Evolutionary conservation across 352 stramenopile genomes (phyloP).

Genomic region (Thraustotheca clavata): DNA sequence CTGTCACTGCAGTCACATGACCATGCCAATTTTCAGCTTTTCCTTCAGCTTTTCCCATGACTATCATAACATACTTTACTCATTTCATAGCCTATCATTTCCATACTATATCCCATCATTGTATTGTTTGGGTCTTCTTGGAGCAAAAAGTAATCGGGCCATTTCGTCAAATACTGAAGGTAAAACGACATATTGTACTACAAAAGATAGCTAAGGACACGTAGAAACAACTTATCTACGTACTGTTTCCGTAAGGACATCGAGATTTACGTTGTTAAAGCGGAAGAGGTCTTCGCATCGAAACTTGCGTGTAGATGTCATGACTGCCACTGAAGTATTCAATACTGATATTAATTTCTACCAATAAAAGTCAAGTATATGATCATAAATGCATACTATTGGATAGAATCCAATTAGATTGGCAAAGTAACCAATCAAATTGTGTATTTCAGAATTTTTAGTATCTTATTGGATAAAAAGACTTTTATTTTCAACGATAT

Average conservation of each 20-base stretch:
- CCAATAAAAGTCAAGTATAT: not conserved
- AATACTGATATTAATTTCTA: too few relatives aligned
- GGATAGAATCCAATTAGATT: not conserved
- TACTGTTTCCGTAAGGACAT: constrained; percentile 93
- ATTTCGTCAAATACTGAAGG: constrained; percentile 94
- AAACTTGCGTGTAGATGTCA: constrained; percentile 95
- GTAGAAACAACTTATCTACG: constrained; percentile 6
- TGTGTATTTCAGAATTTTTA: not conserved
- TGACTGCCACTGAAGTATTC: constrained; percentile 31
- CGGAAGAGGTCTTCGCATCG: constrained; percentile 95
- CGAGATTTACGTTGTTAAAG: constrained; percentile 99
- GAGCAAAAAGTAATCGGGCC: constrained; percentile 95
- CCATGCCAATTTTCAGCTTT: constrained; percentile 94
- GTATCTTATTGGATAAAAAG: not conserved
- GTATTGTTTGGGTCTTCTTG: constrained; percentile 88
- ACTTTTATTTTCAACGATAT: not conserved
- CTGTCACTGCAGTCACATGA: constrained; percentile 97
- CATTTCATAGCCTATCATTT: not conserved
- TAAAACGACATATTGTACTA: constrained; percentile 97
- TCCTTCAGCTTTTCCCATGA: constrained; percentile 95
- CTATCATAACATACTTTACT: constrained; percentile 29
- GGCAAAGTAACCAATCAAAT: constrained; percentile 17
- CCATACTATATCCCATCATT: constrained; percentile 93
- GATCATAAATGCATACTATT: not conserved
- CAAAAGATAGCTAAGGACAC: constrained; percentile 9